A percentile compares a stretch with the other conserved stretches of the same genome.
Conservation (phyloP, 805 yeast genomes). For the Yarrowia divulgata region DNA sequence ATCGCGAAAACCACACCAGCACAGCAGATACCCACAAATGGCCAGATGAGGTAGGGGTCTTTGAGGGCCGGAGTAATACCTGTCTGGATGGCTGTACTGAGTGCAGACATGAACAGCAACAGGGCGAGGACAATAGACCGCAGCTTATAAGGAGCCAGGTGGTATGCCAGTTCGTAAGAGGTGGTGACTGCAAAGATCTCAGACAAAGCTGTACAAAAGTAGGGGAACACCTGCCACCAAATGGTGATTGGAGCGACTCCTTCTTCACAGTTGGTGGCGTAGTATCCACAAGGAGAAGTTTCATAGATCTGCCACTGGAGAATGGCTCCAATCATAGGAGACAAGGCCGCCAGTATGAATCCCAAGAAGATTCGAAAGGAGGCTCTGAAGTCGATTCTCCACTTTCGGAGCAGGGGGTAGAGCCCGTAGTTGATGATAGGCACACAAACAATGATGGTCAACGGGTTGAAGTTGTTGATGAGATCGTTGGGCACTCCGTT, state of each 20-base stretch:
- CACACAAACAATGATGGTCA: slow-evolving; percentile 1
- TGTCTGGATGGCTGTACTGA: slow-evolving; percentile 24
- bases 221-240: slow-evolving; percentile 22
- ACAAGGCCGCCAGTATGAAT: slow-evolving; percentile 6
- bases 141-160: slow-evolving; percentile 16
- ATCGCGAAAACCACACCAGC: slow-evolving; percentile 20
- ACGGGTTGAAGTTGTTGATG: slow-evolving; percentile 59
- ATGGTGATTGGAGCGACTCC: slow-evolving; percentile 16
- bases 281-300: slow-evolving; percentile 21
- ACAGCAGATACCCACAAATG: slow-evolving; percentile 22
- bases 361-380: slow-evolving; percentile 21
- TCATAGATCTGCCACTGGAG: slow-evolving; percentile 22
- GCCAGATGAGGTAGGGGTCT: slow-evolving; percentile 21
- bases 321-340: slow-evolving; percentile 28
- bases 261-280: slow-evolving; percentile 11
- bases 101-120: slow-evolving; percentile 18
- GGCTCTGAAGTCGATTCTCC: slow-evolving; percentile 1
- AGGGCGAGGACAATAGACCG: slow-evolving; percentile 12
- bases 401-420: background rate
- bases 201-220: slow-evolving; percentile 20
- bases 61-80: slow-evolving; percentile 51
- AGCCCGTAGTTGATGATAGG: slow-evolving; percentile 20
- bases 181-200: slow-evolving; percentile 19
- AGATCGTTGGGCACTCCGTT: slow-evolving; percentile 65
- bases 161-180: slow-evolving; percentile 20